Evolutionary conservation across 306 rosid genomes (phyloP), one percentile per base, ranked within the genome.

Genomic region (Datisca glomerata): DNA sequence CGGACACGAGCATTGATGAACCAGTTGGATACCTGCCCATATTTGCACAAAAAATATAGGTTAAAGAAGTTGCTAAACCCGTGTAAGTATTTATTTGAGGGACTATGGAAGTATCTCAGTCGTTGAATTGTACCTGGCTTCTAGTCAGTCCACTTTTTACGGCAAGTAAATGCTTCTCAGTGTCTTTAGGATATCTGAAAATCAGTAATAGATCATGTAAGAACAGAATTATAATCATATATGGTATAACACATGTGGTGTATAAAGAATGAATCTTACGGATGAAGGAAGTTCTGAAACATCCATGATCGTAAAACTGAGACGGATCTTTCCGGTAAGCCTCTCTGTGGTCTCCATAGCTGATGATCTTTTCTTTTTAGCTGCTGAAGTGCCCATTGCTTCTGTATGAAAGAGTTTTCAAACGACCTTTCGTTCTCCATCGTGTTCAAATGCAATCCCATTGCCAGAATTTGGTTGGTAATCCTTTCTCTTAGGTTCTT

Each of bases 211-310:
- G 27, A 19, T 16, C 3, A 12, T 21, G 14, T n/a, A n/a, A n/a
- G n/a, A n/a, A n/a, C n/a, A n/a, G n/a, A n/a, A n/a, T n/a, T n/a
- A n/a, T n/a, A n/a, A n/a, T n/a, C n/a, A n/a, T n/a, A n/a, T n/a
- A 28, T 28, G 4, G n/a, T 3, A 11, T 31, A 8, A 31, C n/a
- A 12, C 12, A 31, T 5, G n/a, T 31, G 6, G 2, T 7, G 36
- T 4, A 49, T 11, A 22, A 7, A 0, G 46, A 7, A 10, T 15
- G 25, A 39, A 24, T 53, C 91, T 72, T 54, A 89, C 95, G 98
- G 98, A 68, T 83, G 95, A 54, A 89, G 95, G 60, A 89, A 89
- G 65, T 89, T 89, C 49, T 80, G 93, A 75, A 83, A 89, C 95
- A 89, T 83, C 98, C 95, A 89, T 6, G 78, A 76, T 2, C 95